Percentiles rank a stretch among this genome's conserved stretches.
phyloP scores from a whole-genome alignment of 2,329 filamentous ascomycete species.

The Bisporella sp. region DNA sequence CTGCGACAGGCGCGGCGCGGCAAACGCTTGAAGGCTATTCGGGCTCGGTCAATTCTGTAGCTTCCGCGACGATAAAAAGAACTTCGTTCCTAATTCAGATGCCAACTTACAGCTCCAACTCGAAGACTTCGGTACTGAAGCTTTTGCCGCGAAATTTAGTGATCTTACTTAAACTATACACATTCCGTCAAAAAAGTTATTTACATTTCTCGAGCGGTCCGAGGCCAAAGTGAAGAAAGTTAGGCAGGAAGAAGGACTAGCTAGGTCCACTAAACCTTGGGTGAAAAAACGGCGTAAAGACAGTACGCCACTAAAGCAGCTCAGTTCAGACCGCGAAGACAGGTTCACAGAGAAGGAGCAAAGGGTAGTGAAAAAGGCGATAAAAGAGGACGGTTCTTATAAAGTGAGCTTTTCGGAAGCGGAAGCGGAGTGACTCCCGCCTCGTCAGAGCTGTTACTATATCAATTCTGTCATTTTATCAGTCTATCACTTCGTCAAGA shows the following conservation, averaged over 20 bases:
- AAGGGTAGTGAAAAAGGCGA: constrained; percentile 13
- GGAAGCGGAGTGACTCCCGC: too few relatives aligned
- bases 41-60: too few relatives aligned
- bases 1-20: too few relatives aligned
- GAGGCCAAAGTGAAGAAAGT: constrained; percentile 9
- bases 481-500: too few relatives aligned
- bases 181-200: constrained; percentile 4
- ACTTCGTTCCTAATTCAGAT: constrained; percentile 11
- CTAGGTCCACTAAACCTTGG: constrained; percentile 10
- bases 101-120: constrained; percentile 6
- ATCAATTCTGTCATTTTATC: too few relatives aligned
- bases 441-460: too few relatives aligned
- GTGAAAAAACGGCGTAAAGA: constrained; percentile 13
- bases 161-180: constrained; percentile 5
- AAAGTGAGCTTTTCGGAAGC: constrained; percentile 10
- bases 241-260: constrained; percentile 5
- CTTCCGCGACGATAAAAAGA: constrained; percentile 12
- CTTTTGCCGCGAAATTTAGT: constrained; percentile 5
- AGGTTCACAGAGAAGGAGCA: constrained; percentile 14
- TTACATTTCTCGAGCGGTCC: constrained; percentile 5
- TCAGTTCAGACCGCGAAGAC: constrained; percentile 13
- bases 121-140: constrained; percentile 8
- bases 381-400: constrained; percentile 12
- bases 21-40: too few relatives aligned
- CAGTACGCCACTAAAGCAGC: constrained; percentile 16